Evolutionary conservation across 306 rosid species (phyloP), one percentile per base, ranked within the genome.

Genomic region (Morella rubra): DNA sequence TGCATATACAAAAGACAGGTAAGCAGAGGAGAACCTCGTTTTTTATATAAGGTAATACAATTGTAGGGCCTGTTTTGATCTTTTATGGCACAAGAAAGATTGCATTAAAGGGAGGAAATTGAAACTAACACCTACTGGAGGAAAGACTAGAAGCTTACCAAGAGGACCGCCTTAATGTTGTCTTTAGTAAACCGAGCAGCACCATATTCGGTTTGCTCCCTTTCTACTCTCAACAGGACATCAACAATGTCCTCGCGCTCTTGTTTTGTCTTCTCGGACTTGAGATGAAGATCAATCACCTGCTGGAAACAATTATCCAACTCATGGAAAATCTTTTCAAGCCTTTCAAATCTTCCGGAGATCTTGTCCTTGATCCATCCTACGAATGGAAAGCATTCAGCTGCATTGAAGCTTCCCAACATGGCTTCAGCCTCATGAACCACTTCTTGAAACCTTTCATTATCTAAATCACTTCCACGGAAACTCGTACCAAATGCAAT

Each of bases 231-330:
- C 67, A 87, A 75, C 19, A 85, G 80, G 7, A 78, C 82, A 76
- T 85, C 85, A 37, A 85, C 80, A 12, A 87, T 46, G 56, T 87
- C 87, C 59, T 84, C 84, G 24, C 73, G 79, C 46, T 76, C 81
- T 6, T 18, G 32, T 55, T 12, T 56, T 19, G 32, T 16, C 67
- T 64, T 77, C 10, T 58, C 22, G 5, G 53, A 55, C 1, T 78
- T 41, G 58, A 72, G 50, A 52, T 85, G 89, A n/a, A 81, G 85
- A 69, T 86, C 79, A n/a, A 89, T 85, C 9, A 85, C 83, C 18
- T 75, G 40, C 16, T 88, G 78, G 59, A 78, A 83, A 41, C 83
- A 81, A 4, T 6, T 45, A 46, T 83, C 87, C 80, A 83, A 67
- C 12, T 76, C 78, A 53, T 40, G 58, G 24, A 74, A 83, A 51